Conservation (phyloP, 129 eudicot genomes). For the Escallonia herrerae region DNA sequence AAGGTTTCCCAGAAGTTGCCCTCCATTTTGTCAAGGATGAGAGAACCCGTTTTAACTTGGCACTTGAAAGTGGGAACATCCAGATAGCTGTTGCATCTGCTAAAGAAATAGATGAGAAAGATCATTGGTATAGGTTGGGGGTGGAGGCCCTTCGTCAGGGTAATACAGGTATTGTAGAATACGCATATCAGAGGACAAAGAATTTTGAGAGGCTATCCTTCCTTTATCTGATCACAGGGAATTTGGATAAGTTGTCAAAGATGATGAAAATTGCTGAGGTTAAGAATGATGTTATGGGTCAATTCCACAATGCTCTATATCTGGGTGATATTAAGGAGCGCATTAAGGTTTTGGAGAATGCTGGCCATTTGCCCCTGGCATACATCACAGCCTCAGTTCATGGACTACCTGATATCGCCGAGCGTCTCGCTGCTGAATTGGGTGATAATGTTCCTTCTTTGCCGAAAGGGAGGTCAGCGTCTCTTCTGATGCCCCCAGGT, state of each 20-base stretch:
- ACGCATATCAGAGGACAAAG: slow-evolving; percentile 67
- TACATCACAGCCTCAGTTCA: slow-evolving; percentile 58
- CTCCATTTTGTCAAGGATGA: slow-evolving; percentile 77
- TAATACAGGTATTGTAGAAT: slow-evolving; percentile 69
- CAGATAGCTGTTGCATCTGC: slow-evolving; percentile 75
- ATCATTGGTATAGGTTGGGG: slow-evolving; percentile 70
- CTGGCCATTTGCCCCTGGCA: slow-evolving; percentile 73
- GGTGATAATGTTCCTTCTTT: slow-evolving; percentile 49
- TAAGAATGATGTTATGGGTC: slow-evolving; percentile 74
- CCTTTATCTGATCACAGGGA: slow-evolving; percentile 59
- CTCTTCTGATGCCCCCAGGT: slow-evolving; percentile 59
- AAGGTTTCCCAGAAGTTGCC: slow-evolving; percentile 78
- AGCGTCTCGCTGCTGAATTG: slow-evolving; percentile 50
- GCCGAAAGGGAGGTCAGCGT: slow-evolving; percentile 35
- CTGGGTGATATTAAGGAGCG: slow-evolving; percentile 61
- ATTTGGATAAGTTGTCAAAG: slow-evolving; percentile 59
- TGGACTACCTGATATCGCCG: slow-evolving; percentile 47
- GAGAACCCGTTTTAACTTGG: slow-evolving; percentile 57
- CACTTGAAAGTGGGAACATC: slow-evolving; percentile 72
- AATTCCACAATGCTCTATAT: slow-evolving; percentile 65
- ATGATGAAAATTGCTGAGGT: slow-evolving; percentile 82
- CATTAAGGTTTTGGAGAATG: slow-evolving; percentile 52
- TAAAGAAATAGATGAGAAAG: slow-evolving; percentile 69
- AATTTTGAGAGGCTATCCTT: slow-evolving; percentile 72
- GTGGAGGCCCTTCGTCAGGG: slow-evolving; percentile 86